Percentiles rank a stretch among this genome's conserved stretches.
Evolutionary conservation across 345 rosid genomes (phyloP).

Genomic region (Odontarrhena argentea): DNA sequence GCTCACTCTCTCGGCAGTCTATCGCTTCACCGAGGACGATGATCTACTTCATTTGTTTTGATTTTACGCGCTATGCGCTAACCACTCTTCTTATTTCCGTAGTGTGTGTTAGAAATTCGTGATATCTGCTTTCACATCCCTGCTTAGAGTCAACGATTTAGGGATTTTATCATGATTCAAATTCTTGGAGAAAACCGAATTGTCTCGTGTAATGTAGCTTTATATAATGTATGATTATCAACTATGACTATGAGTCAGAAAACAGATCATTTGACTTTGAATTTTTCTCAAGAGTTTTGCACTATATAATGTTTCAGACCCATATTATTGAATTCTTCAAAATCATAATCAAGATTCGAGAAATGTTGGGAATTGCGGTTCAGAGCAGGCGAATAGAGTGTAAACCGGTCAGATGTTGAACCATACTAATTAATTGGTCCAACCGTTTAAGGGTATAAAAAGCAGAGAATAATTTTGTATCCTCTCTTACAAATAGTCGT

Average conservation of each 20-base stretch:
- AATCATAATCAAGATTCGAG: neutral
- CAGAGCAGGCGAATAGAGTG: neutral
- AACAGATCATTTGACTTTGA: neutral
- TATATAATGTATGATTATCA: slow-evolving; percentile 14
- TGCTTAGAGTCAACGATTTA: slow-evolving; percentile 33
- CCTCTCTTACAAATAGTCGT: neutral
- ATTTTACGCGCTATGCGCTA: slow-evolving; percentile 7
- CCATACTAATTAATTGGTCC: neutral
- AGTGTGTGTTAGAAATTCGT: slow-evolving; percentile 20
- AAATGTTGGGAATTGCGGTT: neutral
- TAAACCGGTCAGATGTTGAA: neutral
- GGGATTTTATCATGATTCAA: slow-evolving; percentile 29
- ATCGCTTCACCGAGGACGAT: slow-evolving; percentile 43
- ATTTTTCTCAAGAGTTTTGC: neutral
- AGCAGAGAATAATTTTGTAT: too few species aligned
- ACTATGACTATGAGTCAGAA: neutral
- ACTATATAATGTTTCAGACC: neutral
- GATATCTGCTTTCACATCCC: slow-evolving; percentile 14
- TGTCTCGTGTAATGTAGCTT: slow-evolving; percentile 10
- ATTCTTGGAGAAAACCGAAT: neutral
- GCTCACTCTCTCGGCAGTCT: slow-evolving; percentile 47
- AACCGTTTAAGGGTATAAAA: too few species aligned
- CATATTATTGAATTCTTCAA: neutral
- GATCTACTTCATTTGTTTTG: slow-evolving; percentile 47
- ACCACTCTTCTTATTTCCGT: neutral